phyloP scores from a whole-genome alignment of 176 grass and related monocot genomes.

The Carex cristatella region DNA sequence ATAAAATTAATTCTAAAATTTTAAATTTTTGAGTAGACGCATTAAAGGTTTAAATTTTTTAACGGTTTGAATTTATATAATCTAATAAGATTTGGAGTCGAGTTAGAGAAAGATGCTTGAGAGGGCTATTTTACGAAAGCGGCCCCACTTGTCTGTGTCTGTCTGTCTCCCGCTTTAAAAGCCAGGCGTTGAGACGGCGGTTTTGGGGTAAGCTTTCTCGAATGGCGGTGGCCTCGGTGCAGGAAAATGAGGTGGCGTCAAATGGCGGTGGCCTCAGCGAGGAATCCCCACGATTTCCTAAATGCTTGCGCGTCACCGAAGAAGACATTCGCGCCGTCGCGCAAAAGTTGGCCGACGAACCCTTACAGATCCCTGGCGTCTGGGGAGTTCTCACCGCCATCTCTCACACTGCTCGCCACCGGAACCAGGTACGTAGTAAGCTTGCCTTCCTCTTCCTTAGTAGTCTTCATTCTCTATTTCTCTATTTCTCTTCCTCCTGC shows the following conservation, averaged over 20 bases:
- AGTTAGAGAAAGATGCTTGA: too few relatives aligned
- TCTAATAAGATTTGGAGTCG: too few relatives aligned
- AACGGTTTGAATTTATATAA: too few relatives aligned
- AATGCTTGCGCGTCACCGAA: conserved; percentile 15
- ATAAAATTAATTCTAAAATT: too few relatives aligned
- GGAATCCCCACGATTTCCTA: conserved; percentile 25
- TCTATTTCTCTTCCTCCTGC: too few relatives aligned
- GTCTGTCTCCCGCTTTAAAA: neutral
- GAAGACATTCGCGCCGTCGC: conserved; percentile 67
- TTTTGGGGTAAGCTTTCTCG: neutral
- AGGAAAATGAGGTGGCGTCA: conserved; percentile 20
- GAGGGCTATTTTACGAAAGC: neutral
- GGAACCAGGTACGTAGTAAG: conserved; percentile 46
- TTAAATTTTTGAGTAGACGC: too few relatives aligned
- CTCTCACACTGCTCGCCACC: conserved; percentile 67
- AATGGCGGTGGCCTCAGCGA: conserved; percentile 32
- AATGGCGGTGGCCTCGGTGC: conserved; percentile 35
- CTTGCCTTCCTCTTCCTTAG: neutral
- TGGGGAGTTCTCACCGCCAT: conserved; percentile 89
- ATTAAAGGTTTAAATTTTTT: too few relatives aligned
- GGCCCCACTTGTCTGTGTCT: neutral
- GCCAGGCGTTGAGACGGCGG: neutral
- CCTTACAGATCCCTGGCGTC: conserved; percentile 55
- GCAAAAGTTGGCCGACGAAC: conserved; percentile 61
- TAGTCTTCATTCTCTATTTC: neutral